Percentiles rank a stretch among this genome's conserved stretches.
These are phyloP conservation scores for Botryotinia narcissicola DNA, from an alignment of 2,329 filamentous ascomycete species.

Conservation along the genomic window DNA sequence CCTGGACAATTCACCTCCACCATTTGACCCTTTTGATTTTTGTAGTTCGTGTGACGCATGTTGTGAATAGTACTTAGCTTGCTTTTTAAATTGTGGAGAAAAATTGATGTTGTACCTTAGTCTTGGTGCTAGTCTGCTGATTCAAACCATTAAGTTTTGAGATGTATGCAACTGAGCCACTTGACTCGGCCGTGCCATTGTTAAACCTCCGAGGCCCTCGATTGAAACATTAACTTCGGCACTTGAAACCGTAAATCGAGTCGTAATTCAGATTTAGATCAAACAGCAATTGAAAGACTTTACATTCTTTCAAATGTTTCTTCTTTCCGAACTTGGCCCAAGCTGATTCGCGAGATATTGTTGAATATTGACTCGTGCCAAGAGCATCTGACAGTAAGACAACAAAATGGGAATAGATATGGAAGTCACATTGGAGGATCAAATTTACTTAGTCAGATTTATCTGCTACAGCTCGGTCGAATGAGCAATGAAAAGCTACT, in stretches of 20 bases:
- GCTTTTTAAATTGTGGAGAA: not conserved
- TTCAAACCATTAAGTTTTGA: not conserved
- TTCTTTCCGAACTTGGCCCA: not conserved
- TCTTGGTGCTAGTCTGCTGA: not conserved
- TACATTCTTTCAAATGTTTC: not conserved
- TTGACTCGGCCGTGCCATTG: not conserved
- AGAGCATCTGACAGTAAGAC: slow-evolving; percentile 15
- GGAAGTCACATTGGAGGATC: not conserved
- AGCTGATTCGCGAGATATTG: not conserved
- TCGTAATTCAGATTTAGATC: not conserved
- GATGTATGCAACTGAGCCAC: not conserved
- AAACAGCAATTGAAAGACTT: not conserved
- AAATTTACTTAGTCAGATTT: not conserved
- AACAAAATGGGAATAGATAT: not conserved
- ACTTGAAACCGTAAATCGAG: not conserved
- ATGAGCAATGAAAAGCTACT: not conserved
- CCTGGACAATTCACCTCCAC: not conserved
- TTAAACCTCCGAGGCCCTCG: not conserved
- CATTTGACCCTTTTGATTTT: not conserved
- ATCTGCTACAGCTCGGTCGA: not conserved
- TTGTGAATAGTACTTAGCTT: not conserved
- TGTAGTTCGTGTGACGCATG: not conserved
- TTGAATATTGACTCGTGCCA: slow-evolving; percentile 15
- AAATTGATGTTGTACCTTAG: not conserved
- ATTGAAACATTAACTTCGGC: not conserved